Base-by-base conservation (phyloP, 176 grass and related monocot species). In the maize (Zea mays) region DNA sequence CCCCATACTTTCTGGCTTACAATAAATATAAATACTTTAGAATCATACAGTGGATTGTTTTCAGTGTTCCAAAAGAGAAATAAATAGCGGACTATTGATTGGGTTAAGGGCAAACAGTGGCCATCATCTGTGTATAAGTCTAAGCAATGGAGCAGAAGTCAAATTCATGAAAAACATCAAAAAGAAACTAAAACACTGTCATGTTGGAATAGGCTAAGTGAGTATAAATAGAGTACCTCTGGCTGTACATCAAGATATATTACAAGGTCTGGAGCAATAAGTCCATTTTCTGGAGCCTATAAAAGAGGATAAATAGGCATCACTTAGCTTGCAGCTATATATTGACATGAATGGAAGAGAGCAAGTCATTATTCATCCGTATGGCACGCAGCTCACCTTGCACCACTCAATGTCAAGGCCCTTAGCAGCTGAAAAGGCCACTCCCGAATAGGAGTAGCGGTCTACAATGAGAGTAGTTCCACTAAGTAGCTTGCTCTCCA, bases 191-290 rank as follows among this genome's bases (percentile, higher is more conserved):
- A 4, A 78, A 59, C 35, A 73, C 5, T 8, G n/a, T 15, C n/a
- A n/a, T 7, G 20, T 41, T 33, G 1, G 20, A 55, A 74, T 72
- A 63, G 45, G 17, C 9, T 37, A 46, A 72, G 60, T 16, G 48
- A 11, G 69, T 45, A 69, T 16, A 16, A 48, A 85, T 20, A 72
- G 8, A 35, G n/a, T 90, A 98, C 92, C 96, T 98, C 89, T 81
- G 96, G 89, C 41, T 91, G 87, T 75, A 98, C 83, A 85, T 98
- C 92, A 68, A 97, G 80, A 85, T 86, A 97, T 81, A 97, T 49
- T 43, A 94, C 95, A 76, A 97, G 80, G 86, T 97, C 95, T 62
- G 95, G 91, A 77, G 91, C 91, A 90, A 94, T 43, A 71, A 97
- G 74, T 60, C 91, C 89, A 79, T 78, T 85, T 73, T 97, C 95